Conservation (phyloP, 805 yeast species). For the Suhomyces xylopsoci region DNA sequence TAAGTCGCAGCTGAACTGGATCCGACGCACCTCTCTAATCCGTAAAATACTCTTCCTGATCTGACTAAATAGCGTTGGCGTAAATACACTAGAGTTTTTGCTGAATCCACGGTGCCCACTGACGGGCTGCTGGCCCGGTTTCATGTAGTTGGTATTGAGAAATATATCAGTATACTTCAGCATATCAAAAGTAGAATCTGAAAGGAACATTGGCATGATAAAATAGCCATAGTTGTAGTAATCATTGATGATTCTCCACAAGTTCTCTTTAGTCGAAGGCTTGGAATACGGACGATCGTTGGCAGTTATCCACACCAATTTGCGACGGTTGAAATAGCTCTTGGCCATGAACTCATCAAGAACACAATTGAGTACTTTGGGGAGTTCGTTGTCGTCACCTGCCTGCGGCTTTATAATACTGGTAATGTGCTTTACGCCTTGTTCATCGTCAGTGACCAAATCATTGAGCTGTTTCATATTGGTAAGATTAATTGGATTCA, state of each 20-base stretch:
- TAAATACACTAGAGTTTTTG: conserved; percentile 13
- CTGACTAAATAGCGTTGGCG: conserved; percentile 21
- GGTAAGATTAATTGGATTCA: conserved; percentile 52
- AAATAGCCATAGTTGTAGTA: conserved; percentile 51
- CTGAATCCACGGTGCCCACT: conserved; percentile 5
- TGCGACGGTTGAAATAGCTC: conserved; percentile 50
- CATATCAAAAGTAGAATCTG: conserved; percentile 26
- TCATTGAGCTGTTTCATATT: conserved; percentile 58
- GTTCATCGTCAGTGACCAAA: conserved; percentile 49
- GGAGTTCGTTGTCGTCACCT: conserved; percentile 23
- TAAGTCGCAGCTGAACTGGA: conserved; percentile 60
- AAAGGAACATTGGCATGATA: conserved; percentile 63
- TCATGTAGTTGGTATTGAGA: conserved; percentile 47
- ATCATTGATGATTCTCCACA: conserved; percentile 60
- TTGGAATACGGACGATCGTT: conserved; percentile 63
- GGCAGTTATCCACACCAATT: conserved; percentile 70
- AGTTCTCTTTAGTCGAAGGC: conserved; percentile 41
- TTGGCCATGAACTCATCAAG: conserved; percentile 52
- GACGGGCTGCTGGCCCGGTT: conserved; percentile 4
- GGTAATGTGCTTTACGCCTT: conserved; percentile 14
- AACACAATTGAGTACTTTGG: conserved; percentile 46
- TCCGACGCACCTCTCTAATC: conserved; percentile 59
- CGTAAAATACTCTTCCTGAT: conserved; percentile 51
- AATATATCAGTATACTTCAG: conserved; percentile 55
- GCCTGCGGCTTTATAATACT: conserved; percentile 8